These are phyloP conservation scores for Parachaetomium inaequale DNA, from an alignment of 495 filamentous ascomycete genomes.

Conservation along the genomic window DNA sequence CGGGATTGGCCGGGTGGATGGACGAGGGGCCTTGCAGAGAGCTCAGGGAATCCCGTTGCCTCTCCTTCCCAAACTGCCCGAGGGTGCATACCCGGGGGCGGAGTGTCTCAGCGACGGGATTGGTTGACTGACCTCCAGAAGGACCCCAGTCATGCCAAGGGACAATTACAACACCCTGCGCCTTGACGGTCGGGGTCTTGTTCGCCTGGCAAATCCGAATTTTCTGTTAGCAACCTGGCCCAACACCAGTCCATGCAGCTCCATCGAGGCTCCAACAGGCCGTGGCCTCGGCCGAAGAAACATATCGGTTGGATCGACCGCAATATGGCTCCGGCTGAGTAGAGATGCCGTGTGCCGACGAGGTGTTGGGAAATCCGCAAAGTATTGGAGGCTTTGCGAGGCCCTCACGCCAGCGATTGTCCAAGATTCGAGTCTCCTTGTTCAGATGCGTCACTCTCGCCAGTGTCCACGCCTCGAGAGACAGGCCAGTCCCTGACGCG, in stretches of 20 bases:
- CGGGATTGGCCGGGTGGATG: conserved; percentile 8
- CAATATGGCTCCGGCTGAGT: background rate
- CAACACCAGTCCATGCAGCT: background rate
- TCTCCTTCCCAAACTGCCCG: conserved; percentile 15
- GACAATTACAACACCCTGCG: conserved; percentile 27
- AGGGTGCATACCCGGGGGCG: conserved; percentile 11
- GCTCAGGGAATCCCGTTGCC: background rate
- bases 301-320: background rate
- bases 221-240: conserved; percentile 20
- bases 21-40: conserved; percentile 3
- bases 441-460: background rate
- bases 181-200: conserved; percentile 12
- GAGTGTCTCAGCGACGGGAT: conserved; percentile 25
- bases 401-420: background rate
- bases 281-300: background rate
- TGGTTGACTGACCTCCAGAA: conserved; percentile 33
- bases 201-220: conserved; percentile 18
- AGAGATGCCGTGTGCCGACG: background rate
- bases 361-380: background rate
- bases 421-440: background rate
- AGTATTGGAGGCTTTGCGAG: background rate
- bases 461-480: background rate
- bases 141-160: conserved; percentile 34
- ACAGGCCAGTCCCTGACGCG: background rate
- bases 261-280: background rate